phyloP scores from a whole-genome alignment of 352 stramenopile species.

The Phytophthora crassamura region DNA sequence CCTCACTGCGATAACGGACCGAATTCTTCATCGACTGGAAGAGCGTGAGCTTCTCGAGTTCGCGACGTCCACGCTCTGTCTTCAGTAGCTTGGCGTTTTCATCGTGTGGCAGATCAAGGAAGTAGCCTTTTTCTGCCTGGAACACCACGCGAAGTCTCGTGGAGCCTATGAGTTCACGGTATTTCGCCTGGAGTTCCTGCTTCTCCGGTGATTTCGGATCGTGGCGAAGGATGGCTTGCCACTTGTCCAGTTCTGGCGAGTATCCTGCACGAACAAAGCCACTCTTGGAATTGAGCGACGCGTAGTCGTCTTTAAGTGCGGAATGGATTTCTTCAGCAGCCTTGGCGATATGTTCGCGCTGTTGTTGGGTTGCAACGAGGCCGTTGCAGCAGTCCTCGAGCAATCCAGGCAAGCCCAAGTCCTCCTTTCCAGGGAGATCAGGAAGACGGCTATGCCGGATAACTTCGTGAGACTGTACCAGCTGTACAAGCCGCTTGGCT shows the following conservation, averaged over 20 bases:
- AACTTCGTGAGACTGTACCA: conserved; percentile 41
- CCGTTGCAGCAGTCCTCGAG: conserved; percentile 33
- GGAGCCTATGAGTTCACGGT: conserved; percentile 59
- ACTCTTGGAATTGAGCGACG: conserved; percentile 61
- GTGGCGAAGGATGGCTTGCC: conserved; percentile 53
- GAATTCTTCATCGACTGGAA: conserved; percentile 78
- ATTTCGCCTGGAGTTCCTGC: conserved; percentile 63
- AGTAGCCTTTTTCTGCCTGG: conserved; percentile 69
- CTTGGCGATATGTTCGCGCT: conserved; percentile 26
- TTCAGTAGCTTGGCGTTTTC: conserved; percentile 58
- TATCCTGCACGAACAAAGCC: conserved; percentile 70
- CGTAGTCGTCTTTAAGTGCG: conserved; percentile 70
- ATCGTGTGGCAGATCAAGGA: conserved; percentile 71
- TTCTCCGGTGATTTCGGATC: conserved; percentile 51
- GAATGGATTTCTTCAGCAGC: conserved; percentile 53
- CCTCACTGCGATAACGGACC: conserved; percentile 69
- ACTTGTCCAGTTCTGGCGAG: conserved; percentile 64
- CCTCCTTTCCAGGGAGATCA: conserved; percentile 34
- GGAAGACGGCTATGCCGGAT: conserved; percentile 26
- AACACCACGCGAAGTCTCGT: conserved; percentile 66
- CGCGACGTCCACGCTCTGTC: conserved; percentile 18
- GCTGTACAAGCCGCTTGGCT: conserved; percentile 43
- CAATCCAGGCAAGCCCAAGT: conserved; percentile 33
- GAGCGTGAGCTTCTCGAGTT: conserved; percentile 49
- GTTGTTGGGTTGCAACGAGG: conserved; percentile 23